Base-by-base conservation (phyloP, 208 protist species). In the Trypanosomatidae sp. region DNA sequence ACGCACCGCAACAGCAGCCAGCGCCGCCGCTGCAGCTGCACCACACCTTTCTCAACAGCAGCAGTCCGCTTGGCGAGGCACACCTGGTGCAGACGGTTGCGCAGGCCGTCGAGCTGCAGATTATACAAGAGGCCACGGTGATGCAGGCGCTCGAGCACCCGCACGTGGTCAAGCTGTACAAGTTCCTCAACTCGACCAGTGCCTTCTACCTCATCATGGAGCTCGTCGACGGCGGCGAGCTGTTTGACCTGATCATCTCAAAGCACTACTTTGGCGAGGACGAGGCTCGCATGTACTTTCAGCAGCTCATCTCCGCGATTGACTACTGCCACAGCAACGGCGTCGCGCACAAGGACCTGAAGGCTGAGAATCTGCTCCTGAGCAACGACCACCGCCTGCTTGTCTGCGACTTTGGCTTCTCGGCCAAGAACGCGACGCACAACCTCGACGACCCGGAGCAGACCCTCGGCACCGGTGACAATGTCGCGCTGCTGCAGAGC, bases 261-360 rank as follows among this genome's bases (percentile, higher is more conserved):
- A 68, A 79, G 30, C 63, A 75, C 5, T 71, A 73, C 56, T 96
- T 96, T 40, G 38, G 21, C 33, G 93, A 97, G 59, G 45, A 69
- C 35, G 79, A 76, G 23, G 85, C 88, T 0, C 72, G 90, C 6
- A 39, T 72, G 39, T 94, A 92, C 70, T 90, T 95, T 57, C 81
- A 89, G 59, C 90, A 96, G 56, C 77, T 96, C 35, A 88, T 96
- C 39, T 69, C 56, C 20, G 87, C 79, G 0, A 78, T 94, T 22
- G 73, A 86, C 50, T 96, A 94, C 61, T 96, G 87, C 60, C 90
- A 96, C 61, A 53, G 64, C n/a, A 61, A 79, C 28, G 71, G 84
- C 53, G 88, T 96, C 49, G 86, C 88, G 3, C 90, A 96, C 33
- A 81, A 87, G n/a, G 90, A 96, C 47, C 69, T 96, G 11, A 96